Percentiles rank a stretch among this genome's conserved stretches.
Evolutionary conservation across 1,139 yeast genomes (phyloP).

Genomic region (Yamadazyma oceani): DNA sequence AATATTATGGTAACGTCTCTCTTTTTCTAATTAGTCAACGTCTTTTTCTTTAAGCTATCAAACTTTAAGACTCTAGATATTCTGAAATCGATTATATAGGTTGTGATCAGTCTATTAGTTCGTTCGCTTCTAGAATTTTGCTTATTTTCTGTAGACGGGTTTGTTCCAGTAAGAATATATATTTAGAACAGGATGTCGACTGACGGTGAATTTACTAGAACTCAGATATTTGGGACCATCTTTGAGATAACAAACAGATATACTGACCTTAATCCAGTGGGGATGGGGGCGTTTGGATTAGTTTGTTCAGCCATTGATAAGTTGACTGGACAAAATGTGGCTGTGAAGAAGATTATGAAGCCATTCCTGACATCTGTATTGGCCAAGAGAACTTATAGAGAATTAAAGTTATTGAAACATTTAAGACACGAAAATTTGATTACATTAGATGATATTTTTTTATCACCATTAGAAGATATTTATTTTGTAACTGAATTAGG

Average conservation of each 20-base stretch:
- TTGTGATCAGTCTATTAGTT: too few species aligned
- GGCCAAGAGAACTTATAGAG: constrained; percentile 96
- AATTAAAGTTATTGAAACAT: constrained; percentile 88
- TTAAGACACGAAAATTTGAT: constrained; percentile 92
- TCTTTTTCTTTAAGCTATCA: too few species aligned
- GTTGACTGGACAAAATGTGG: constrained; percentile 88
- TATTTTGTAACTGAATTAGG: constrained; percentile 95
- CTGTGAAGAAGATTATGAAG: constrained; percentile 96
- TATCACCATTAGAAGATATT: constrained; percentile 93
- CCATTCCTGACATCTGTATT: constrained; percentile 94
- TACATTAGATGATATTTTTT: constrained; percentile 88
- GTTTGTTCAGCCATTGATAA: constrained; percentile 96
- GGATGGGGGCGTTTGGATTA: constrained; percentile 98
- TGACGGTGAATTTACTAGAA: constrained; percentile 47
- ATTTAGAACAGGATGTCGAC: constrained; percentile 36
- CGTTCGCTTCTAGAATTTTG: too few species aligned
- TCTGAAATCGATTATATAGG: too few species aligned
- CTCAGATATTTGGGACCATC: constrained; percentile 80
- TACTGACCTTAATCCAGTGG: constrained; percentile 92
- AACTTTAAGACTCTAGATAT: too few species aligned
- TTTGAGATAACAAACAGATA: constrained; percentile 92
- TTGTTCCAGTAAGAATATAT: too few species aligned
- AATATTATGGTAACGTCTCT: too few species aligned
- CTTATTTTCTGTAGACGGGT: too few species aligned
- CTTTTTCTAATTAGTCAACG: too few species aligned